These are phyloP conservation scores for Trichoderma citrinoviride DNA, from an alignment of 2,329 filamentous ascomycete species.

Conservation along the genomic window DNA sequence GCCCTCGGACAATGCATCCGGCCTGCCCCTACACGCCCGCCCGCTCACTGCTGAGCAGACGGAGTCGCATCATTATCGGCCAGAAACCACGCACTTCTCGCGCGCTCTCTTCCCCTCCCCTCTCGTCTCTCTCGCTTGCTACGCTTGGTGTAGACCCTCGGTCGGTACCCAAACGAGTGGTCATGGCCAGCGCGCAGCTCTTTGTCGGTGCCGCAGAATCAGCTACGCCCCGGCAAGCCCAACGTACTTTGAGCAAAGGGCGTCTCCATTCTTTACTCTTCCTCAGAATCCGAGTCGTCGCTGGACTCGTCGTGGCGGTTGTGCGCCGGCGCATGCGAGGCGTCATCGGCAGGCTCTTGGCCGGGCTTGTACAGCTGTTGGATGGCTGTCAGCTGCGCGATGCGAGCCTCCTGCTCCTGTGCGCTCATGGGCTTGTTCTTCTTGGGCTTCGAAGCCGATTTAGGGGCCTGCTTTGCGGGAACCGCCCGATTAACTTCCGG, in stretches of 20 bases:
- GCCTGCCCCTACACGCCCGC: not conserved
- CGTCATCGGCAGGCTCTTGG: constrained; percentile 34
- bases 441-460: constrained; percentile 52
- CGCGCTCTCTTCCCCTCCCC: not conserved
- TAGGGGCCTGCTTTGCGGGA: constrained; percentile 32
- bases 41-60: not conserved
- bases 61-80: constrained; percentile 2
- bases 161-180: constrained; percentile 3
- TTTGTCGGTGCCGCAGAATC: not conserved
- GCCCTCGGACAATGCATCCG: constrained; percentile 1
- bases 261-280: constrained; percentile 37
- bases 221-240: not conserved
- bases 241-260: not conserved
- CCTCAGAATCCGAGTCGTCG: constrained; percentile 49
- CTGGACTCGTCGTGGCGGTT: constrained; percentile 35
- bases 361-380: constrained; percentile 43
- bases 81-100: not conserved
- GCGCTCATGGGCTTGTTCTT: constrained; percentile 77
- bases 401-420: constrained; percentile 64
- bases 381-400: constrained; percentile 57
- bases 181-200: not conserved
- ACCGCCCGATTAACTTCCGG: constrained; percentile 33
- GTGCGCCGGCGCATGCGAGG: constrained; percentile 31
- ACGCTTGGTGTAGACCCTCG: not conserved
- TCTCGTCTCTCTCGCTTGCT: not conserved